These are phyloP conservation scores for Dovyalis caffra DNA, from an alignment of 345 rosid genomes.

Conservation along the genomic window DNA sequence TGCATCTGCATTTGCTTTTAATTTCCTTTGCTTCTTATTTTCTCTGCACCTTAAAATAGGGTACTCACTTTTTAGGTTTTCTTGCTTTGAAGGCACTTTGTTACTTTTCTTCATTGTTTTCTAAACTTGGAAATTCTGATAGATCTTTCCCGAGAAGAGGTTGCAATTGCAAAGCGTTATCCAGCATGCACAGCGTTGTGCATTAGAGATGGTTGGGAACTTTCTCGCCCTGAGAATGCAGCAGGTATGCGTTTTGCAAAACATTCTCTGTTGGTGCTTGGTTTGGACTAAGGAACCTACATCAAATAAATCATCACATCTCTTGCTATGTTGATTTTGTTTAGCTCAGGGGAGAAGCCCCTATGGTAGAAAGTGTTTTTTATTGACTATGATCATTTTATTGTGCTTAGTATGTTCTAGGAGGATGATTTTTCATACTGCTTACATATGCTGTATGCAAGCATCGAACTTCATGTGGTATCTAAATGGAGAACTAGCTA, in stretches of 20 bases:
- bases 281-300: background rate
- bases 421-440: background rate
- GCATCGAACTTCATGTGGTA: background rate
- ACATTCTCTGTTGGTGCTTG: background rate
- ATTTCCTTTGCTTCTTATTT: background rate
- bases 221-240: constrained; percentile 81
- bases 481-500: background rate
- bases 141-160: constrained; percentile 91
- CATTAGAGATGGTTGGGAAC: constrained; percentile 96
- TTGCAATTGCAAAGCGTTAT: constrained; percentile 78
- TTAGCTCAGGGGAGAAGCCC: background rate
- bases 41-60: background rate
- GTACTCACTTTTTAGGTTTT: constrained; percentile 1
- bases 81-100: background rate
- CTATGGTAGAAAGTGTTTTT: background rate
- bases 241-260: constrained; percentile 54
- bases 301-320: background rate
- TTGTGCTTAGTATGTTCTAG: background rate
- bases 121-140: constrained; percentile 25
- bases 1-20: background rate
- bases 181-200: constrained; percentile 82
- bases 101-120: background rate
- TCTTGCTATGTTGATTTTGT: background rate
- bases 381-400: background rate
- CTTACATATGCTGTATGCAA: background rate